Percentiles rank a stretch among this genome's conserved stretches.
phyloP scores from a whole-genome alignment of 106 monocot species.

The Dendrobium huoshanense region DNA sequence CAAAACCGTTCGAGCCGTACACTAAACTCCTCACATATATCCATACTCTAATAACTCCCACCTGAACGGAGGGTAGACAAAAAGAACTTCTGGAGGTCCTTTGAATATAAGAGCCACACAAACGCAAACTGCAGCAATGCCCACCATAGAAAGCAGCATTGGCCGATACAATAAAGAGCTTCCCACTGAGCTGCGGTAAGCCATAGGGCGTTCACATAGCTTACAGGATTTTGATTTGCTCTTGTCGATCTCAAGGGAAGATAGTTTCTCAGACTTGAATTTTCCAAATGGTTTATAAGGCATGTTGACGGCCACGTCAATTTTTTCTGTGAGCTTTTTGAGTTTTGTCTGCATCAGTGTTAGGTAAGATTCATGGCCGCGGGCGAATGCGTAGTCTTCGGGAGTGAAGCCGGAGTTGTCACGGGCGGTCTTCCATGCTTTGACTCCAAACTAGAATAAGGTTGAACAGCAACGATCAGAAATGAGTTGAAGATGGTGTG shows the following conservation, averaged over 20 bases:
- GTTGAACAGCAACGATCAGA: no score
- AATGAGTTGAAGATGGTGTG: no score
- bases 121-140: conserved; percentile 78
- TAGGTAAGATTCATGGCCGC: conserved; percentile 50
- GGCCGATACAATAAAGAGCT: conserved; percentile 44
- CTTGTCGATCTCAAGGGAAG: conserved; percentile 18
- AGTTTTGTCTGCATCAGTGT: conserved; percentile 50
- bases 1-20: neutral
- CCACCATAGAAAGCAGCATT: conserved; percentile 48
- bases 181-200: neutral
- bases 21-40: conserved; percentile 15
- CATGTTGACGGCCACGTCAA: conserved; percentile 31
- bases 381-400: conserved; percentile 52
- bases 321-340: neutral
- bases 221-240: conserved; percentile 26
- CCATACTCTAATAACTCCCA: conserved; percentile 60
- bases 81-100: conserved; percentile 41
- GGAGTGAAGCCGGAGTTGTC: conserved; percentile 59
- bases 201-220: conserved; percentile 29
- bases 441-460: conserved; percentile 47
- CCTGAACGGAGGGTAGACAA: conserved; percentile 44
- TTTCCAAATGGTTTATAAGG: conserved; percentile 3
- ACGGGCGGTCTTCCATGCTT: conserved; percentile 57
- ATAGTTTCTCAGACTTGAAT: neutral
- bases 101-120: conserved; percentile 70